Percentiles rank a stretch among this genome's conserved stretches.
These are phyloP conservation scores for Ilex asprella DNA, from an alignment of 257 asterid species.

Conservation along the genomic window DNA sequence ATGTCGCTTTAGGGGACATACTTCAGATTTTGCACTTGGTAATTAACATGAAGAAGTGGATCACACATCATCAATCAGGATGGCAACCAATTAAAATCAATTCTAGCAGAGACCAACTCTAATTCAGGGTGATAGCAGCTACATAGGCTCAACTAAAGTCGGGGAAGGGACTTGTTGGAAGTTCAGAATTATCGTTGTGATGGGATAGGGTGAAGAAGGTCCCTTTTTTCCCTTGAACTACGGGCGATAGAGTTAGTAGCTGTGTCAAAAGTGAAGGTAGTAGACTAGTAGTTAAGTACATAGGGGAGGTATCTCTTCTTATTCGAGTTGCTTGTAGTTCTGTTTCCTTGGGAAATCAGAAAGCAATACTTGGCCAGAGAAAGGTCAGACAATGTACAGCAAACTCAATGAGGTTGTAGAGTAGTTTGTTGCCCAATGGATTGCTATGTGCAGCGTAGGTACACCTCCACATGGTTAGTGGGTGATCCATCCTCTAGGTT, in stretches of 20 bases:
- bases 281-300: not conserved
- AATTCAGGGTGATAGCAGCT: slow-evolving; percentile 61
- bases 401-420: no score
- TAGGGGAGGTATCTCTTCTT: not conserved
- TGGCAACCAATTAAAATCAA: slow-evolving; percentile 75
- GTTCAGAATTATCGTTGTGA: not conserved
- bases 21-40: slow-evolving; percentile 85
- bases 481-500: no score
- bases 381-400: no score
- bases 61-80: slow-evolving; percentile 58
- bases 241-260: not conserved
- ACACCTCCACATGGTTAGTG: no score
- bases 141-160: slow-evolving; percentile 29
- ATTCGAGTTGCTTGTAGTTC: no score
- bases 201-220: not conserved
- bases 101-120: slow-evolving; percentile 62
- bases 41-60: slow-evolving; percentile 70
- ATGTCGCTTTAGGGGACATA: slow-evolving; percentile 62
- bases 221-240: not conserved
- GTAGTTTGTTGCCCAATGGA: no score
- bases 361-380: no score
- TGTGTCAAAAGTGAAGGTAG: not conserved
- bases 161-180: slow-evolving; percentile 23
- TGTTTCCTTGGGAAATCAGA: no score
- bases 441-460: no score